These are phyloP conservation scores for Linnemannia zychae DNA, from an alignment of 192 early-diverging fungal genomes.

Conservation along the genomic window DNA sequence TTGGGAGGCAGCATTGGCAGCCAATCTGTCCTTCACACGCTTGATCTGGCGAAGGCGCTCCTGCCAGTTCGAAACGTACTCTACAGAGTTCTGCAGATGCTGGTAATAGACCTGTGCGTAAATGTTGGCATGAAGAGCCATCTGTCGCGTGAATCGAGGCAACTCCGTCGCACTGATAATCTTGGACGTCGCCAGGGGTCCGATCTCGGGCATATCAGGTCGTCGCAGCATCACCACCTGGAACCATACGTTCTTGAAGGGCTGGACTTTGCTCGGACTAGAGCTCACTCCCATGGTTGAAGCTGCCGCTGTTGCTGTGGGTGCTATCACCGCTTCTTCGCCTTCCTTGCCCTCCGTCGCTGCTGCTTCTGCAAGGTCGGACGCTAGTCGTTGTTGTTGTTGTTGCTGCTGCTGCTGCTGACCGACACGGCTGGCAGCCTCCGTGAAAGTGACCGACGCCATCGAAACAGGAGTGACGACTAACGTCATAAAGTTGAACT, in stretches of 20 bases:
- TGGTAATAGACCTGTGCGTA: slow-evolving; percentile 89
- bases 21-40: slow-evolving; percentile 72
- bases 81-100: slow-evolving; percentile 71
- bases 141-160: slow-evolving; percentile 84
- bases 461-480: slow-evolving; percentile 83
- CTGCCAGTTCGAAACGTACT: slow-evolving; percentile 91
- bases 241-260: slow-evolving; percentile 66
- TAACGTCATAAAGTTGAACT: slow-evolving; percentile 98
- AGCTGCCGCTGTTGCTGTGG: background rate
- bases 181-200: slow-evolving; percentile 85
- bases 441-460: slow-evolving; percentile 47
- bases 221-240: slow-evolving; percentile 76
- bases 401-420: slow-evolving; percentile 43
- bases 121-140: slow-evolving; percentile 91
- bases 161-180: slow-evolving; percentile 84
- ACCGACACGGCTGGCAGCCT: slow-evolving; percentile 13
- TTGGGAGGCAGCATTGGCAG: slow-evolving; percentile 11
- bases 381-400: background rate
- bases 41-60: slow-evolving; percentile 95
- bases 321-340: background rate
- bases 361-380: background rate
- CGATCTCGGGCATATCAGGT: slow-evolving; percentile 85
- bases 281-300: background rate
- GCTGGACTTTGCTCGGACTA: slow-evolving; percentile 16
- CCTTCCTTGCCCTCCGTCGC: background rate